Percentiles rank a stretch among this genome's conserved stretches.
Evolutionary conservation across 257 asterid species (phyloP).

Genomic region (Gentiana dahurica): DNA sequence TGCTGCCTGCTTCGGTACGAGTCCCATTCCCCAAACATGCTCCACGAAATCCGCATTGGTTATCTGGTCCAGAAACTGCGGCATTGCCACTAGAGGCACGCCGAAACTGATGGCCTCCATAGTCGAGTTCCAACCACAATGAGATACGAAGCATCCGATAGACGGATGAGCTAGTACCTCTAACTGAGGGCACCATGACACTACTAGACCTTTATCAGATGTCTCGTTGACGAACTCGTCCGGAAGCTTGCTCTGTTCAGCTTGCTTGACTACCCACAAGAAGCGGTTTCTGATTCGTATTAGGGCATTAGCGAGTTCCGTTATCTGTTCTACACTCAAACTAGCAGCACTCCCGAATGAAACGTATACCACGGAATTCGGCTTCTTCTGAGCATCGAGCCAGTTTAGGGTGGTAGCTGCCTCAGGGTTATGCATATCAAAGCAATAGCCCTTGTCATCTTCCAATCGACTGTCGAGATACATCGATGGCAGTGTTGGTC

Average conservation of each 20-base stretch:
- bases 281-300: constrained; percentile 5
- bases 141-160: constrained; percentile 20
- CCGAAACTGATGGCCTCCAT: constrained; percentile 23
- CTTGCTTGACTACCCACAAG: constrained; percentile 13
- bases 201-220: constrained; percentile 11
- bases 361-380: constrained; percentile 12
- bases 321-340: constrained; percentile 7
- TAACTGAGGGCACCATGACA: constrained; percentile 23
- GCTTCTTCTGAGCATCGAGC: constrained; percentile 6
- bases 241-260: constrained; percentile 7
- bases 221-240: background rate
- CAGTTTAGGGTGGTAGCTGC: constrained; percentile 8
- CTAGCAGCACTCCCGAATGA: constrained; percentile 15
- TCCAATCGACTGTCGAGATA: constrained; percentile 9
- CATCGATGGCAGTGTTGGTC: constrained; percentile 15
- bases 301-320: constrained; percentile 2
- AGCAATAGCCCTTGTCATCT: constrained; percentile 12
- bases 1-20: constrained; percentile 1
- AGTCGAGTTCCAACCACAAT: constrained; percentile 26
- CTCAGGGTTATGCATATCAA: constrained; percentile 8
- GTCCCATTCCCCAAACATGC: constrained; percentile 18
- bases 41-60: constrained; percentile 18
- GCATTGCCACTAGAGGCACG: constrained; percentile 20
- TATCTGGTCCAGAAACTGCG: constrained; percentile 20
- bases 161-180: constrained; percentile 16